Evolutionary conservation across 495 filamentous ascomycete species (phyloP).

Genomic region (Lophiotrema nucula): DNA sequence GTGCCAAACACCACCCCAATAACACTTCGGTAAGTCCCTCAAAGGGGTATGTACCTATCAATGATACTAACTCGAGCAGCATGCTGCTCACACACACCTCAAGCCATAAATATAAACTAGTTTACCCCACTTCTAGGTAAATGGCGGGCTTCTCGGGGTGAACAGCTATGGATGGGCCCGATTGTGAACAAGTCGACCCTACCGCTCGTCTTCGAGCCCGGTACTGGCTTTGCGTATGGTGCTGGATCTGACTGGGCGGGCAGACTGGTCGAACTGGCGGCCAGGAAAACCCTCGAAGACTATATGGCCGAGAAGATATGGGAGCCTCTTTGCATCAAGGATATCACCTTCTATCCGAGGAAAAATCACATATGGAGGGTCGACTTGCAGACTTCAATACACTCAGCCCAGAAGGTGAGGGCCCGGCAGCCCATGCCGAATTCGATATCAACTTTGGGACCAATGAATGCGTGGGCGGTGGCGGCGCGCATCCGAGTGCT

Average conservation of each 20-base stretch:
- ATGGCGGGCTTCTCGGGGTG: conserved; percentile 1
- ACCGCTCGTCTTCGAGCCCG: not conserved
- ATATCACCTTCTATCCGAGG: not conserved
- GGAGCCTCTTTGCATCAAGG: not conserved
- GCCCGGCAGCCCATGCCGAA: conserved; percentile 1
- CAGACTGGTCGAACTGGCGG: not conserved
- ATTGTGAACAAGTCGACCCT: conserved; percentile 2
- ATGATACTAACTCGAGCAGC: too few species aligned
- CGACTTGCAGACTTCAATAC: conserved; percentile 4
- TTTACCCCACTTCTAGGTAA: conserved; percentile 10
- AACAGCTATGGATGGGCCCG: conserved; percentile 1
- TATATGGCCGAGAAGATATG: not conserved
- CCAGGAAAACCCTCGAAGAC: not conserved
- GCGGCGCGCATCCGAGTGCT: conserved; percentile 9
- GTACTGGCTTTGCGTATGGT: not conserved
- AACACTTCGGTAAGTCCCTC: conserved; percentile 25
- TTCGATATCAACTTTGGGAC: conserved; percentile 16
- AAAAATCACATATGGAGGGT: not conserved
- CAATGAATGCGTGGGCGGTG: conserved; percentile 18
- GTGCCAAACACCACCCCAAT: conserved; percentile 12
- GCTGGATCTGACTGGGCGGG: not conserved
- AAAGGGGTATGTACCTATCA: too few species aligned
- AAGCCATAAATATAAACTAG: conserved; percentile 13
- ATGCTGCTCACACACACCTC: conserved; percentile 1
- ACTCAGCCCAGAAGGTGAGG: not conserved